Evolutionary conservation across 1,139 yeast species (phyloP), one percentile per base, ranked within the genome.

Genomic region (Lodderomyces margitis): DNA sequence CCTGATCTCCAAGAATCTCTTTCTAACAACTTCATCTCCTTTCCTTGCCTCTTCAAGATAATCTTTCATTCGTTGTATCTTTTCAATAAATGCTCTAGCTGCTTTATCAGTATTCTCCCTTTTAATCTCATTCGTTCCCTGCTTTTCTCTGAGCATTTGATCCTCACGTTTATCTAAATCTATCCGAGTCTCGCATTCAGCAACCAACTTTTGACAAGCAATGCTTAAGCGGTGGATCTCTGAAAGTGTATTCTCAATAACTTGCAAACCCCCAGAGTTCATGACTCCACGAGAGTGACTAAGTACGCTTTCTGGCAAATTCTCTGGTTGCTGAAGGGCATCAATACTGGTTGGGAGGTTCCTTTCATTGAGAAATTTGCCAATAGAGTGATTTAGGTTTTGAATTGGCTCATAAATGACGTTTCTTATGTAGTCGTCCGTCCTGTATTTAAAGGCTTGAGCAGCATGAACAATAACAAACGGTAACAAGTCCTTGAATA

Each of bases 361-460:
- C 21, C 75, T 54, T 23, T 70, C 77, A 1, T 68, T 55, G 2
- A 78, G 51, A 47, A 71, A 74, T 33, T 62, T 61, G 21, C 69
- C 69, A 40, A 84, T 57, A 42, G 76, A 61, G 24, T 67, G 67
- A 37, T 77, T 75, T 36, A 86, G 58, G 3, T 74, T 64, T 24
- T 68, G 69, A 2, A 83, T 55, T 0, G 89, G 88, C 3, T 66
- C 63, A 1, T 70, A 58, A 21, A 88, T 58, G 39, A 74, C 72
- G 25, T 70, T 70, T 14, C 64, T 56, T n/a, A 85, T 65, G 54
- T 74, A 85, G 5, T 64, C 68, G 14, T 79, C 78, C 45, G 81
- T 81, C 50, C 91, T 70, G 46, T 83, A 89, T 42, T 78, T 72
- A 54, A 80, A 86, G 0, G 92, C 84, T 42, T 77, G 80, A 1